A percentile compares a stretch with the other conserved stretches of the same genome.
Conservation (phyloP, 2,329 filamentous ascomycete genomes). For the Trichoderma cornu-damae region DNA sequence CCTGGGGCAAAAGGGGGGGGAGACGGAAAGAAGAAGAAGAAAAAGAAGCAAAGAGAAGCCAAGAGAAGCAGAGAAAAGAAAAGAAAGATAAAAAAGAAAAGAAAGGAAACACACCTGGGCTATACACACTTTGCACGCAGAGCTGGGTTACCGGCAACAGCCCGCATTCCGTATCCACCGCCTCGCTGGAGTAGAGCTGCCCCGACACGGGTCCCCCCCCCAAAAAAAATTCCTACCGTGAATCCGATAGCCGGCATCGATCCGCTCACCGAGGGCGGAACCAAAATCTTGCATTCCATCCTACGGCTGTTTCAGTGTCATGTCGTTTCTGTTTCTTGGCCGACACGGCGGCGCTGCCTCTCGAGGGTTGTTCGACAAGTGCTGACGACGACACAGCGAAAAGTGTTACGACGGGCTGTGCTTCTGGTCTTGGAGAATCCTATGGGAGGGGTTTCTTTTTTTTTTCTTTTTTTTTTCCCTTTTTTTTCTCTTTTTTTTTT, state of each 20-base stretch:
- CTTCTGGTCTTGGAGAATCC: neutral
- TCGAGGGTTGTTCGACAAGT: neutral
- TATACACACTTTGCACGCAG: too few relatives aligned
- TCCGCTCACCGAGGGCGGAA: neutral
- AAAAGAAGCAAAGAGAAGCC: neutral
- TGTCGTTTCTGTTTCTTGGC: too few relatives aligned
- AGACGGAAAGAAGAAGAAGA: neutral
- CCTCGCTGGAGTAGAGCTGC: neutral
- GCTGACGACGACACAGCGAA: neutral
- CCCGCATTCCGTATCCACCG: slow-evolving; percentile 1
- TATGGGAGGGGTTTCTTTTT: too few relatives aligned
- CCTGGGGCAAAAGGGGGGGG: slow-evolving; percentile 1
- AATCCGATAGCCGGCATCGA: slow-evolving; percentile 4
- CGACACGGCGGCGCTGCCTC: too few relatives aligned
- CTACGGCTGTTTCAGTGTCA: neutral
- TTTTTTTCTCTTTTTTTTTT: neutral
- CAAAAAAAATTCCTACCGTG: slow-evolving; percentile 9
- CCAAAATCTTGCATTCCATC: neutral
- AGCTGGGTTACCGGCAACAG: too few relatives aligned
- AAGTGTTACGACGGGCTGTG: neutral
- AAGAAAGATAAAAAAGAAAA: neutral
- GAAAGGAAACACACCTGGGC: too few relatives aligned
- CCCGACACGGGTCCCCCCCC: neutral
- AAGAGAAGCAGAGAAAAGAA: too few relatives aligned
- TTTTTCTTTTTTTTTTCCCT: neutral